These are phyloP conservation scores for Aulographum hederae DNA, from an alignment of 2,329 filamentous ascomycete species.

Conservation along the genomic window DNA sequence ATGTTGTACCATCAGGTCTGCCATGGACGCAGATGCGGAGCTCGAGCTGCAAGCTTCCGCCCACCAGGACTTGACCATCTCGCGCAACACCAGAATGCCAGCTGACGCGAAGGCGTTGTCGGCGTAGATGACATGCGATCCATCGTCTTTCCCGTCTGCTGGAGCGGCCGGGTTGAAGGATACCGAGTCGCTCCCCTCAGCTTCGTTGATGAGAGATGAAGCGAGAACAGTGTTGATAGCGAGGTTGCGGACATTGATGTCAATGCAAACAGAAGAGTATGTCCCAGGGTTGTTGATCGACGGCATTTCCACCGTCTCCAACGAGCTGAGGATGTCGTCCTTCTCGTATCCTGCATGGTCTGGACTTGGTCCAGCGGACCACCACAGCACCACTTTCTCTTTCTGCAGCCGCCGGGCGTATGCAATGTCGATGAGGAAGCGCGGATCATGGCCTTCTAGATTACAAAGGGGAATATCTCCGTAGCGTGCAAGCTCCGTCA, in stretches of 20 bases:
- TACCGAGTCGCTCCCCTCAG: slow-evolving; percentile 75
- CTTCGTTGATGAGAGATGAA: slow-evolving; percentile 88
- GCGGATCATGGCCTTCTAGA: slow-evolving; percentile 80
- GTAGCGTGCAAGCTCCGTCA: slow-evolving; percentile 75
- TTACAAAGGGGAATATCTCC: slow-evolving; percentile 93
- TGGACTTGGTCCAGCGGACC: slow-evolving; percentile 70
- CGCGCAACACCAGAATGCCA: slow-evolving; percentile 73
- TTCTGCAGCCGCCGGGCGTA: slow-evolving; percentile 81
- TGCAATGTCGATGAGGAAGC: slow-evolving; percentile 87
- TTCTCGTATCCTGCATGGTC: slow-evolving; percentile 94
- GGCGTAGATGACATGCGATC: slow-evolving; percentile 51
- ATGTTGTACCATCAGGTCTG: slow-evolving; percentile 93
- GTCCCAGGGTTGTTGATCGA: slow-evolving; percentile 84
- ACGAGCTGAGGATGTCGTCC: slow-evolving; percentile 66
- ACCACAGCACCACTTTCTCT: slow-evolving; percentile 92
- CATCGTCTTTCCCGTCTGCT: slow-evolving; percentile 39
- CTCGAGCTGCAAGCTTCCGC: slow-evolving; percentile 77
- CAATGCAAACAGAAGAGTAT: slow-evolving; percentile 90
- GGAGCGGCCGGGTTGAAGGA: slow-evolving; percentile 63
- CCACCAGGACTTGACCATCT: slow-evolving; percentile 99
- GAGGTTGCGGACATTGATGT: slow-evolving; percentile 82
- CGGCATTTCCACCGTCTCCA: slow-evolving; percentile 84
- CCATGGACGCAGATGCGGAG: slow-evolving; percentile 66
- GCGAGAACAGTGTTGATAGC: slow-evolving; percentile 97
- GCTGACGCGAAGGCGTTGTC: slow-evolving; percentile 89